Percentiles rank a stretch among this genome's conserved stretches.
These are phyloP conservation scores for Cerrena zonata DNA, from an alignment of 1,284 basidiomycete species.

Conservation along the genomic window DNA sequence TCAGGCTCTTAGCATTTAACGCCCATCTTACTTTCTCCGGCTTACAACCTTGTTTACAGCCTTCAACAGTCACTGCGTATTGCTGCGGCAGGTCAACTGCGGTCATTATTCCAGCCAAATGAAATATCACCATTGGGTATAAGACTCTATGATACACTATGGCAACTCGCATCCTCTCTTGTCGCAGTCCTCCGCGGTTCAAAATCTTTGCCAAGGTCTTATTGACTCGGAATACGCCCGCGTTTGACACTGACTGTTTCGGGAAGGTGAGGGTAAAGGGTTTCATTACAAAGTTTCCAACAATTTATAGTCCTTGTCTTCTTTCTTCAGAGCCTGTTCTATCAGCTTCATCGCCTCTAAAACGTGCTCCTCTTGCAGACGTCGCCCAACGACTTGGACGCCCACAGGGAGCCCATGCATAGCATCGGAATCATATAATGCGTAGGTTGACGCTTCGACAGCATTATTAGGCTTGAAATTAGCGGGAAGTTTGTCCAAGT, in stretches of 20 bases:
- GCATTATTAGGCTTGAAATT: slow-evolving; percentile 32
- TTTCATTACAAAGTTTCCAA: slow-evolving; percentile 15
- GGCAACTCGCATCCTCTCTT: no score
- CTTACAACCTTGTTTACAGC: slow-evolving; percentile 4
- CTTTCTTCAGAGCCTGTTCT: slow-evolving; percentile 17
- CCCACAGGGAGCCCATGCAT: slow-evolving; percentile 70
- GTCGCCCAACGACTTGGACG: slow-evolving; percentile 54
- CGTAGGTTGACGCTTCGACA: slow-evolving; percentile 27
- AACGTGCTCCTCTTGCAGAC: slow-evolving; percentile 60
- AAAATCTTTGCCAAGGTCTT: neutral
- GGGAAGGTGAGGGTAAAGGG: neutral
- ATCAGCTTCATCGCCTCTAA: slow-evolving; percentile 44
- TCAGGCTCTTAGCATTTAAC: slow-evolving; percentile 7
- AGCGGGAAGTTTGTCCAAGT: slow-evolving; percentile 44
- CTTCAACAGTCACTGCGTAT: slow-evolving; percentile 7
- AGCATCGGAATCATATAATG: slow-evolving; percentile 49
- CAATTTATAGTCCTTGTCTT: slow-evolving; percentile 21
- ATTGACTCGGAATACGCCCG: no score
- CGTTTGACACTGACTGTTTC: no score
- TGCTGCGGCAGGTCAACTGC: no score
- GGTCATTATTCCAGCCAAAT: no score
- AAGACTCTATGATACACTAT: no score
- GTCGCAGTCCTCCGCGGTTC: no score
- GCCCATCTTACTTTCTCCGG: no score
- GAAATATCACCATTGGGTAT: no score